phyloP scores from a whole-genome alignment of 2,329 filamentous ascomycete species.

The Raffaelea albimanens region DNA sequence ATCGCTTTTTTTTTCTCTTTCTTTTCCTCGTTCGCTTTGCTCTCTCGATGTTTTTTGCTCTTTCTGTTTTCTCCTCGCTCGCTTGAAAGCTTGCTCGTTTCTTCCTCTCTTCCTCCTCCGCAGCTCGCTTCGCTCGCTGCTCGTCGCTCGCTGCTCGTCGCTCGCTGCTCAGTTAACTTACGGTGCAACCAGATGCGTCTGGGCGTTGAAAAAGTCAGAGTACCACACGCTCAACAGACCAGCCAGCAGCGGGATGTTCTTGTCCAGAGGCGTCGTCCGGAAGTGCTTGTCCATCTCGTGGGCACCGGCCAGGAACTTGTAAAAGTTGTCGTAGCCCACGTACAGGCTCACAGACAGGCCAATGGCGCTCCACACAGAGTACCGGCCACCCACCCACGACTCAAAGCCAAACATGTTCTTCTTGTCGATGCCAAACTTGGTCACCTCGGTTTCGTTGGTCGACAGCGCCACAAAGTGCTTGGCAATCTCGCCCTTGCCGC shows the following conservation, averaged over 20 bases:
- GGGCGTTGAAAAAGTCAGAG: slow-evolving; percentile 95
- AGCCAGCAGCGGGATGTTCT: slow-evolving; percentile 91
- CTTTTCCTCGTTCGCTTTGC: too few species aligned
- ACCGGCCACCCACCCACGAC: slow-evolving; percentile 95
- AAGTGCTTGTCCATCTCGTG: slow-evolving; percentile 99
- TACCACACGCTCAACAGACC: slow-evolving; percentile 97
- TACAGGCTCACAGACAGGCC: slow-evolving; percentile 89
- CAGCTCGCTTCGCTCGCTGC: too few species aligned
- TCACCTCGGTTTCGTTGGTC: slow-evolving; percentile 89
- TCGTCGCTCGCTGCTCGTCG: too few species aligned
- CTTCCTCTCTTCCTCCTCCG: too few species aligned
- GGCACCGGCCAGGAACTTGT: slow-evolving; percentile 87
- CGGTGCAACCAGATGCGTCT: slow-evolving; percentile 95
- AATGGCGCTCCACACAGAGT: slow-evolving; percentile 98
- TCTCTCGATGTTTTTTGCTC: too few species aligned
- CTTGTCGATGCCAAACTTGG: slow-evolving; percentile 96
- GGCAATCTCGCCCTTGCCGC: slow-evolving; percentile 73
- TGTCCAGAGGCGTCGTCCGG: slow-evolving; percentile 74
- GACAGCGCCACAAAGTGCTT: slow-evolving; percentile 99
- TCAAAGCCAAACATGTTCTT: slow-evolving; percentile 99
- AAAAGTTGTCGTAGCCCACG: slow-evolving; percentile 96
- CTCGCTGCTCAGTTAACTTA: too few species aligned
- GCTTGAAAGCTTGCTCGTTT: too few species aligned
- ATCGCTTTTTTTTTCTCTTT: too few species aligned
- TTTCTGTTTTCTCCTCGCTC: too few species aligned